Base-by-base conservation (phyloP, 768 basidiomycete genomes). In the Leccinum boreale region DNA sequence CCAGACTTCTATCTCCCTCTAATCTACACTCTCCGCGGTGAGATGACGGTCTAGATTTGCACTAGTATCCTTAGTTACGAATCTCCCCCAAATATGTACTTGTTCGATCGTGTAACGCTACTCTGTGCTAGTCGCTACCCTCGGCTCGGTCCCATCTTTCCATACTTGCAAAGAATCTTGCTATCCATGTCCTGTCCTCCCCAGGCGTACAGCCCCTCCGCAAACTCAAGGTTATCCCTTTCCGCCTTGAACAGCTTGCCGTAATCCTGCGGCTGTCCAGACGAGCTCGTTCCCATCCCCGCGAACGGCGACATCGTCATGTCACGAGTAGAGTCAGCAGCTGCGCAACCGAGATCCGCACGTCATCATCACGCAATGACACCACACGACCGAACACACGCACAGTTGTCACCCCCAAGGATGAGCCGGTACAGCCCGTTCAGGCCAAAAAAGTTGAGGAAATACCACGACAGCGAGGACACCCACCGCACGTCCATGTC, bases 401-500 rank as follows among this genome's bases (percentile, higher is more conserved):
- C 62, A 95, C 96, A 82, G 67, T 95, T 94, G 55, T 95, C 93
- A 42, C 82, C 82, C 9, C 94, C 95, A 58, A 99, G 86, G 58
- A 98, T 84, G 59, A 98, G 86, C 50, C 89, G 90, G 78, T 98
- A 99, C 17, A 99, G 74, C 17, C 94, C 95, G 68, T 98, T 98
- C 60, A 99, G 76, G 54, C 96, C 96, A 73, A 99, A 98, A 76
- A 98, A 92, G 78, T 98, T 98, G 67, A 98, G 85, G 75, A 99
- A 98, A 76, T 98, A 99, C 97, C 97, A 98, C 17, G 93, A 95
- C 55, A 98, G 79, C 11, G 97, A 97, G 21, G 97, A 99, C 31
- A 98, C 97, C 95, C 97, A 99, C 75, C 92, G 85, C 11, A 98
- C 97, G 73, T 98, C 96, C 89, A 98, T 92, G 70, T 97, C 94